Evolutionary conservation across 345 rosid species (phyloP), one percentile per base, ranked within the genome.

Genomic region (Acer saccharum): DNA sequence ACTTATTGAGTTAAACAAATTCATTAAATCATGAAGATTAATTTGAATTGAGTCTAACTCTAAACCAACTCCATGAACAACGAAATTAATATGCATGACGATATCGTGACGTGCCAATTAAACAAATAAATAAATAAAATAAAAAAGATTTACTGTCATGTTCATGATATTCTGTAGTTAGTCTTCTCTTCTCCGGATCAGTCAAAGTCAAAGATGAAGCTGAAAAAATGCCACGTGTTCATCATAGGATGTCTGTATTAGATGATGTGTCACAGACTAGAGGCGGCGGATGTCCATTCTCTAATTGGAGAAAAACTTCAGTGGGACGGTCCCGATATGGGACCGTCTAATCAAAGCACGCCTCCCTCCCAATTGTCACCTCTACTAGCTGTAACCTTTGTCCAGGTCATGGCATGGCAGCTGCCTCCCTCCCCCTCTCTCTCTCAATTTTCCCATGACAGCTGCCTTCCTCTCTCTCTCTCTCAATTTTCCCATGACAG

Each of bases 241-340:
- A 10, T 13, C 64, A 2, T 0, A 4, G n/a, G 6, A 54, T 16
- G n/a, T 16, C n/a, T 4, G 20, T 14, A 6, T 16, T 8, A 0
- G 64, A 60, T 16, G 69, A 44, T 25, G 54, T 55, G 70, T 43
- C 52, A 35, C 76, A 6, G 39, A 70, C 43, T 0, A 39, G 72
- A 20, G 83, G 79, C 79, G 79, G 79, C 79, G 61, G 60, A 35
- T 65, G 35, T 13, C 13, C 35, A 60, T n/a, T 60, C 4, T 10
- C 46, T 21, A 20, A 60, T n/a, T n/a, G n/a, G n/a, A n/a, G n/a
- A n/a, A n/a, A n/a, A n/a, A n/a, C n/a, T n/a, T n/a, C n/a, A n/a
- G n/a, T n/a, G n/a, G n/a, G n/a, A n/a, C n/a, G n/a, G n/a, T n/a
- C n/a, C n/a, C n/a, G n/a, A n/a, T n/a, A n/a, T n/a, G n/a, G n/a